These are phyloP conservation scores for Trichoderma gamsii DNA, from an alignment of 495 filamentous ascomycete species.

Conservation along the genomic window DNA sequence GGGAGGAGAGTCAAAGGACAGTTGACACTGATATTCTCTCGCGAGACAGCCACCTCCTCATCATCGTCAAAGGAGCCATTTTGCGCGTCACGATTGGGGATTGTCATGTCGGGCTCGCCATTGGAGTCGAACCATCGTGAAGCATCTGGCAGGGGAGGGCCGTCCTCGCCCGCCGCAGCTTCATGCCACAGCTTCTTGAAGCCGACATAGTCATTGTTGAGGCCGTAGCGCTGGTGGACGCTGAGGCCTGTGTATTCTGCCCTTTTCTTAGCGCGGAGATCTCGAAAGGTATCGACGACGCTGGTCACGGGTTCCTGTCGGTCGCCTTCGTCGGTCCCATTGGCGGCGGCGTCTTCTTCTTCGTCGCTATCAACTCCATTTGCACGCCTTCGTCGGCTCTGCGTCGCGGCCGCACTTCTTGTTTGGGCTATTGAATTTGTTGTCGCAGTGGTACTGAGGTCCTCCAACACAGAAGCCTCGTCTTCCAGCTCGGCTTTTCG, in stretches of 20 bases:
- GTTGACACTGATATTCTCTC: slow-evolving; percentile 63
- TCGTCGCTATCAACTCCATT: slow-evolving; percentile 15
- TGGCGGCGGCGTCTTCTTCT: slow-evolving; percentile 26
- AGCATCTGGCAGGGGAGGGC: slow-evolving; percentile 58
- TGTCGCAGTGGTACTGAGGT: slow-evolving; percentile 31
- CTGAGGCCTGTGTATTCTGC: slow-evolving; percentile 35
- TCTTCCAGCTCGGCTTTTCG: slow-evolving; percentile 42
- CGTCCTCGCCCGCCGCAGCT: slow-evolving; percentile 58
- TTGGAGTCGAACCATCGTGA: slow-evolving; percentile 65
- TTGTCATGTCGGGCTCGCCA: slow-evolving; percentile 35
- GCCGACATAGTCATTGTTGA: slow-evolving; percentile 68
- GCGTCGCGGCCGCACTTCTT: slow-evolving; percentile 19
- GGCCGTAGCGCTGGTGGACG: slow-evolving; percentile 54
- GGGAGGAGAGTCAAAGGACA: slow-evolving; percentile 73
- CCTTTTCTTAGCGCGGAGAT: slow-evolving; percentile 20
- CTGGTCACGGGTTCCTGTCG: background rate
- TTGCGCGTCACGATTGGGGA: slow-evolving; percentile 15
- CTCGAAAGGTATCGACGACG: background rate
- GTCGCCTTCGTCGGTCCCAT: slow-evolving; percentile 19
- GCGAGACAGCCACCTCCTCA: slow-evolving; percentile 63
- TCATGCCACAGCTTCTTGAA: slow-evolving; percentile 78
- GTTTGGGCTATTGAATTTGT: slow-evolving; percentile 16
- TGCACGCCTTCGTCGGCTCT: slow-evolving; percentile 36
- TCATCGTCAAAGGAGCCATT: slow-evolving; percentile 29
- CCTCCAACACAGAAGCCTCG: slow-evolving; percentile 32